phyloP scores from a whole-genome alignment of 2,329 filamentous ascomycete genomes.

The Cladobotryum mycophilum region DNA sequence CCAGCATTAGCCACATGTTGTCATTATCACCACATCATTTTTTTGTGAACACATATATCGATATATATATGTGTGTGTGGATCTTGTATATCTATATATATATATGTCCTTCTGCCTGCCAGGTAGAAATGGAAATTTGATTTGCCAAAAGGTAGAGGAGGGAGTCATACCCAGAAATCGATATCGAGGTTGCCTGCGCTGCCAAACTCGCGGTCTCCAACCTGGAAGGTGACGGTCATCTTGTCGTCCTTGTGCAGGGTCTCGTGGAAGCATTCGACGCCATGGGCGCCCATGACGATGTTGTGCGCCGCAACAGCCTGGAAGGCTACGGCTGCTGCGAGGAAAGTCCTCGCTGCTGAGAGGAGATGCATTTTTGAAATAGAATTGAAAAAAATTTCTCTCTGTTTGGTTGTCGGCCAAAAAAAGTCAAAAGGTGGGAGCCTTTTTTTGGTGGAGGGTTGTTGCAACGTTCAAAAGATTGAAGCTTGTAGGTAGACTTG shows the following conservation, averaged over 20 bases:
- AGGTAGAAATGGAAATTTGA: neutral
- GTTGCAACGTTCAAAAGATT: too few species aligned
- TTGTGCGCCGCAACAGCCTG: conserved; percentile 76
- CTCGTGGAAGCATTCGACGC: conserved; percentile 97
- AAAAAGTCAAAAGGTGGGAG: neutral
- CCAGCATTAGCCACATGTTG: neutral
- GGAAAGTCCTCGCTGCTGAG: conserved; percentile 36
- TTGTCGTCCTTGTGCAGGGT: conserved; percentile 85
- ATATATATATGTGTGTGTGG: too few species aligned
- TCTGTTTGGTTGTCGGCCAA: too few species aligned
- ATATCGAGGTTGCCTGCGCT: conserved; percentile 91
- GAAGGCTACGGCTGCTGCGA: conserved; percentile 35
- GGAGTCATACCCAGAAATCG: conserved; percentile 82
- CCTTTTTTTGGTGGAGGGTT: too few species aligned
- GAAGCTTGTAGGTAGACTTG: too few species aligned
- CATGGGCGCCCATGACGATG: conserved; percentile 89
- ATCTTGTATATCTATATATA: too few species aligned
- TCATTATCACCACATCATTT: neutral
- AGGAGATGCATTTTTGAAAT: conserved; percentile 22
- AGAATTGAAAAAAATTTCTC: neutral
- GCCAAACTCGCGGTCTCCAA: conserved; percentile 93
- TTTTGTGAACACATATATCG: neutral
- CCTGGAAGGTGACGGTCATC: conserved; percentile 98
- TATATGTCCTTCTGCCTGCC: conserved; percentile 4
- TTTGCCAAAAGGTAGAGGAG: neutral